Conservation (phyloP, 108 stramenopile species). For the Mediolabrus comicus region DNA sequence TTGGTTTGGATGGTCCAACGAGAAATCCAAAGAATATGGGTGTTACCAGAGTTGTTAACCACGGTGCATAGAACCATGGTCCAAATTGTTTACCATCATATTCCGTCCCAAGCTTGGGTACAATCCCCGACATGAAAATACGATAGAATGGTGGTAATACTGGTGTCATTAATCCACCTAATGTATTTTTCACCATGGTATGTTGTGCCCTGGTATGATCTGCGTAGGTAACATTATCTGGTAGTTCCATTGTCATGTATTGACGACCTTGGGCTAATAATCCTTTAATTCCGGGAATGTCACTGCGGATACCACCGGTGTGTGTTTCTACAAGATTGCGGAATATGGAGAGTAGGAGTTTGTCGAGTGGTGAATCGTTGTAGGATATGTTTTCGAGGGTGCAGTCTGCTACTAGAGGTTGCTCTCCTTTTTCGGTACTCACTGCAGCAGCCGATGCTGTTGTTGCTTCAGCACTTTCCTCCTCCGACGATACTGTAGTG, state of each 20-base stretch:
- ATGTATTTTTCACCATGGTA: slow-evolving; percentile 73
- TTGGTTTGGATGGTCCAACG: slow-evolving; percentile 80
- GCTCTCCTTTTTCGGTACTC: slow-evolving; percentile 23
- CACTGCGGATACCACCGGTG: slow-evolving; percentile 54
- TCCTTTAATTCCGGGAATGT: slow-evolving; percentile 69
- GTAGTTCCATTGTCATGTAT: slow-evolving; percentile 63
- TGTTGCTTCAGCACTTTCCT: slow-evolving; percentile 1
- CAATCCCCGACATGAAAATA: slow-evolving; percentile 87
- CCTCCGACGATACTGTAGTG: background rate
- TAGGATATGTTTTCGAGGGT: slow-evolving; percentile 57
- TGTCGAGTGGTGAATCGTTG: slow-evolving; percentile 64
- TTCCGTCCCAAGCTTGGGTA: slow-evolving; percentile 64
- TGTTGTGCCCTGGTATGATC: slow-evolving; percentile 66
- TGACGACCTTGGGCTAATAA: slow-evolving; percentile 79
- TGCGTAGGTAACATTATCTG: slow-evolving; percentile 53
- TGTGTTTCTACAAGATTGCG: slow-evolving; percentile 68
- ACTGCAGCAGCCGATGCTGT: background rate
- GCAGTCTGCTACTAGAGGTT: slow-evolving; percentile 69
- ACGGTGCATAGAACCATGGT: slow-evolving; percentile 87
- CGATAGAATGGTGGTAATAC: slow-evolving; percentile 88
- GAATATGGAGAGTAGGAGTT: slow-evolving; percentile 62
- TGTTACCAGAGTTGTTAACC: slow-evolving; percentile 81
- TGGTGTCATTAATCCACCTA: slow-evolving; percentile 86
- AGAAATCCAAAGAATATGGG: slow-evolving; percentile 89
- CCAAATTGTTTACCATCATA: slow-evolving; percentile 73